Conservation (phyloP, 768 basidiomycete genomes). For the Tricholoma hemisulphureum region DNA sequence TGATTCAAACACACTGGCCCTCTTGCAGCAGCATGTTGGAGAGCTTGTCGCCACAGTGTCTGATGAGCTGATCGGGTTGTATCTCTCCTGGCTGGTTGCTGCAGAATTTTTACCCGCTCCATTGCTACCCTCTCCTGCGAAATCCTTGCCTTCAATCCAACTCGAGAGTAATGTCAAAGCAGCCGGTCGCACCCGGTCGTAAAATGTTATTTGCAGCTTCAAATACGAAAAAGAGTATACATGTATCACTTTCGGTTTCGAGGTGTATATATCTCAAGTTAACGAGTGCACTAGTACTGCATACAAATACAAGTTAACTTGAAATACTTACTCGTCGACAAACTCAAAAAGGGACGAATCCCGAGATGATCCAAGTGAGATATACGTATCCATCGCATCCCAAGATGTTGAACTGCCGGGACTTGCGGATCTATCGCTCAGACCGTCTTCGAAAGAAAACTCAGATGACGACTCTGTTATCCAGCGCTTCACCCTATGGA, state of each 20-base stretch:
- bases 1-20: constrained; percentile 73
- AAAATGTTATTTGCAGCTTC: too few relatives aligned
- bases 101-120: constrained; percentile 78
- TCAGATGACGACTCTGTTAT: neutral
- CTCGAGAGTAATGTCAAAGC: constrained; percentile 50
- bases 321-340: neutral
- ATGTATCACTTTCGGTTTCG: neutral
- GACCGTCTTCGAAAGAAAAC: neutral
- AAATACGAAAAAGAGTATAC: neutral
- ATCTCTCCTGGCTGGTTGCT: constrained; percentile 88
- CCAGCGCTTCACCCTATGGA: neutral
- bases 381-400: constrained; percentile 1
- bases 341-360: neutral
- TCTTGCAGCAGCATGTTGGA: constrained; percentile 48
- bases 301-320: too few relatives aligned
- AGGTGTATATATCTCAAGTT: too few relatives aligned
- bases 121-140: constrained; percentile 33
- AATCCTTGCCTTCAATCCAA: constrained; percentile 48
- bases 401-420: constrained; percentile 2
- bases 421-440: neutral
- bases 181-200: constrained; percentile 65
- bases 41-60: constrained; percentile 60
- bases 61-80: constrained; percentile 75
- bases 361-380: neutral
- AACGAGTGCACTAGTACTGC: too few relatives aligned